These are phyloP conservation scores for Ceratocystis variospora DNA, from an alignment of 2,329 filamentous ascomycete genomes.

Conservation along the genomic window DNA sequence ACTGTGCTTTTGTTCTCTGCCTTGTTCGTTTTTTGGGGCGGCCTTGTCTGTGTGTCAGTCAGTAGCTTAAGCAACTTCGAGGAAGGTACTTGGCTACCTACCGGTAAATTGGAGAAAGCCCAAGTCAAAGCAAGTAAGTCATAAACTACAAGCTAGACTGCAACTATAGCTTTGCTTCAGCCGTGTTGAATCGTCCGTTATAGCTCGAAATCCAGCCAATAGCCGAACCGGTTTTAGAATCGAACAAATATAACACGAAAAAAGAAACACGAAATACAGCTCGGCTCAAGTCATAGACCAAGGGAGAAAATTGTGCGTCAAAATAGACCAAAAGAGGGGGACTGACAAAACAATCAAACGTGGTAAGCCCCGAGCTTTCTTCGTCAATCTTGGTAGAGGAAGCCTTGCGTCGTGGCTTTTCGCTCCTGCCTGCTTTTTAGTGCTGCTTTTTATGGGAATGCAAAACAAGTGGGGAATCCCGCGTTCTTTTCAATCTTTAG, in stretches of 20 bases:
- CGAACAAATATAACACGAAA: not conserved
- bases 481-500: not conserved
- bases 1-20: not conserved
- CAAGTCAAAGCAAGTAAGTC: not conserved
- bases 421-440: not conserved
- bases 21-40: not conserved
- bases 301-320: not conserved
- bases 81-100: not conserved
- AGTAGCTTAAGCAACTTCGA: too few relatives aligned
- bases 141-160: not conserved
- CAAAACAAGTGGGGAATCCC: not conserved
- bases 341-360: not conserved
- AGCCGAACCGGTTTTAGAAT: not conserved
- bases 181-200: not conserved
- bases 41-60: not conserved
- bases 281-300: not conserved
- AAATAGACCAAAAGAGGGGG: not conserved
- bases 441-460: not conserved
- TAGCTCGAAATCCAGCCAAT: not conserved
- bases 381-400: not conserved
- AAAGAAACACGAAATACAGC: not conserved
- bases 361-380: not conserved
- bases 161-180: conserved; percentile 1
- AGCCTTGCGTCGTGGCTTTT: not conserved
- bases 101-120: not conserved